Evolutionary conservation across 306 rosid species (phyloP).

Genomic region (Trifolium dubium): DNA sequence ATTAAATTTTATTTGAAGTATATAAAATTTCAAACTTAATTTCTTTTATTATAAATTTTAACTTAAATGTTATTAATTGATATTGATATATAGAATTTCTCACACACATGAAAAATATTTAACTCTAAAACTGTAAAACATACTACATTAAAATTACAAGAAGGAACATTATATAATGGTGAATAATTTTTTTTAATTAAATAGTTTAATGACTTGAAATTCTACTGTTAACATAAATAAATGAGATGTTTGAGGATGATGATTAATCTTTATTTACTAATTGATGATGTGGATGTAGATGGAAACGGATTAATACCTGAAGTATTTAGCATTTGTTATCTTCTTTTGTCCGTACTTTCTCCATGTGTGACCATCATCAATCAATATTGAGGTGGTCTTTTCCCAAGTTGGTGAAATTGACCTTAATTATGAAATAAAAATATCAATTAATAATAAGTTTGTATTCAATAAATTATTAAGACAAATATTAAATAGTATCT

Average conservation of each 20-base stretch:
- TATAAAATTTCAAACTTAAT: no score
- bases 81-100: neutral
- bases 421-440: conserved; percentile 29
- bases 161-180: neutral
- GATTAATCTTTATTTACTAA: no score
- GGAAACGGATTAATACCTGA: conserved; percentile 42
- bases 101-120: neutral
- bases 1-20: neutral
- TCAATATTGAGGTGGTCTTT: conserved; percentile 35
- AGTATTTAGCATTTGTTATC: conserved; percentile 41
- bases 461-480: no score
- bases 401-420: conserved; percentile 39
- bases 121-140: no score
- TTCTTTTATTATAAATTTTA: neutral
- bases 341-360: conserved; percentile 73
- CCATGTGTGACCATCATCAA: conserved; percentile 65
- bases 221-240: no score
- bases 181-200: neutral
- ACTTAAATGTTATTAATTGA: neutral
- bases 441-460: neutral
- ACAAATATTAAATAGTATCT: no score
- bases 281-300: neutral
- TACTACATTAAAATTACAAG: no score
- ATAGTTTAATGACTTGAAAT: no score
- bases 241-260: no score